Evolutionary conservation across 345 rosid genomes (phyloP), one percentile per base, ranked within the genome.

Genomic region (Citrus medica): DNA sequence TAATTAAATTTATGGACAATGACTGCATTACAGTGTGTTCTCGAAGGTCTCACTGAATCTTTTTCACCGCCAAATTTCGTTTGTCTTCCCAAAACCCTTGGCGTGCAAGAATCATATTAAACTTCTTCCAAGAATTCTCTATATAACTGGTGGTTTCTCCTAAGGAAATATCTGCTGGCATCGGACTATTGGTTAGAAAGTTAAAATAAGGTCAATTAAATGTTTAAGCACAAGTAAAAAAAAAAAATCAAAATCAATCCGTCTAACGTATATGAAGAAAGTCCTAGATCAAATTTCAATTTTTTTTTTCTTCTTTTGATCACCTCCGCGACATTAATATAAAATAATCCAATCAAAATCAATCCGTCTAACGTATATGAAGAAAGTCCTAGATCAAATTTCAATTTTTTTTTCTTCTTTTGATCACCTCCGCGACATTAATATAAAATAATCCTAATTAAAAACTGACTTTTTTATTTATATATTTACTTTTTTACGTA

Each of bases 101-200:
- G 62, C 81, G 80, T 76, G 81, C 64, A 76, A 67, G 76, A 72
- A 73, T 55, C 66, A 71, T 37, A 61, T 30, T 37, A 42, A 46
- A 64, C 70, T 21, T 35, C 40, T 16, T 2, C 79, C 46, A 17
- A 33, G 22, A 76, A 22, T 64, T 51, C 46, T 10, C 17, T n/a
- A 64, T 7, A 61, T 14, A 27, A 32, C 68, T 16, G 22, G 42
- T 22, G 48, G 62, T 27, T 40, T 24, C 19, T 40, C 53, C 17
- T 1, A 0, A 12, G 51, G 9, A 28, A 46, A 28, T 63, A 74
- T n/a, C 61, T 64, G 2, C 35, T 10, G 70, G 42, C 12, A 30
- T 28, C 33, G 12, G 25, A 33, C 7, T 17, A 17, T 17, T 53
- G 8, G 21, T 17, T 53, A 53, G 21, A 53, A 17, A 53, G 58